Conservation (phyloP, 164 flowering plant genomes). For the Nelumbo lutea region DNA sequence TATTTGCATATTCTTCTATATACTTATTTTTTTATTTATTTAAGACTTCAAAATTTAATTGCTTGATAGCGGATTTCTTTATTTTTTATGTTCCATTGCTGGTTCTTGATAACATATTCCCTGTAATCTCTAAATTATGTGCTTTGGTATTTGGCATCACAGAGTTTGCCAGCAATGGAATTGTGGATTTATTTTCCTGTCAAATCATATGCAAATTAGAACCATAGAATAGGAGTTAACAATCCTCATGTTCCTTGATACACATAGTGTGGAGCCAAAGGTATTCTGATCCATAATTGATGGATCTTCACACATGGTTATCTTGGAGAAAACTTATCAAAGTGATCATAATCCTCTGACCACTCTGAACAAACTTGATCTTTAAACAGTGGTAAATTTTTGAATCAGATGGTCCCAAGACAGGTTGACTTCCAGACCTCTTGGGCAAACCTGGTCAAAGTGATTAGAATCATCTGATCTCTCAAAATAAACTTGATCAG, state of each 20-base stretch:
- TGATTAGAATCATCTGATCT: slow-evolving; percentile 4
- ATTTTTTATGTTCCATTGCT: too few relatives aligned
- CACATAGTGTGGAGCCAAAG: background rate
- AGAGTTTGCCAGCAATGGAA: too few relatives aligned
- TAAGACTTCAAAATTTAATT: too few relatives aligned
- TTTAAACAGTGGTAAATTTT: background rate
- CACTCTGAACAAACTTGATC: background rate
- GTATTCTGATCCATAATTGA: background rate
- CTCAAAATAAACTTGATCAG: background rate
- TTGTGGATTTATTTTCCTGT: too few relatives aligned
- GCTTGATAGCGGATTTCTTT: too few relatives aligned
- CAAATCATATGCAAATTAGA: background rate
- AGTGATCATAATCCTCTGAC: background rate
- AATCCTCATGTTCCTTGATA: background rate
- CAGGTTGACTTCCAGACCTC: background rate
- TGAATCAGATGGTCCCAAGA: background rate
- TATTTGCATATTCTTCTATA: too few relatives aligned
- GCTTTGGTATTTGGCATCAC: too few relatives aligned
- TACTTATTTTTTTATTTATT: too few relatives aligned
- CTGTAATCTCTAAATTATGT: too few relatives aligned
- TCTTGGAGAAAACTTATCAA: background rate
- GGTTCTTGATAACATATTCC: too few relatives aligned
- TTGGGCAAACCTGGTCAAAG: background rate
- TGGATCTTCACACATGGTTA: background rate
- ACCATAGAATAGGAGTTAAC: background rate